phyloP scores from a whole-genome alignment of 2,329 filamentous ascomycete species.

The Hymenoscyphus scutula region DNA sequence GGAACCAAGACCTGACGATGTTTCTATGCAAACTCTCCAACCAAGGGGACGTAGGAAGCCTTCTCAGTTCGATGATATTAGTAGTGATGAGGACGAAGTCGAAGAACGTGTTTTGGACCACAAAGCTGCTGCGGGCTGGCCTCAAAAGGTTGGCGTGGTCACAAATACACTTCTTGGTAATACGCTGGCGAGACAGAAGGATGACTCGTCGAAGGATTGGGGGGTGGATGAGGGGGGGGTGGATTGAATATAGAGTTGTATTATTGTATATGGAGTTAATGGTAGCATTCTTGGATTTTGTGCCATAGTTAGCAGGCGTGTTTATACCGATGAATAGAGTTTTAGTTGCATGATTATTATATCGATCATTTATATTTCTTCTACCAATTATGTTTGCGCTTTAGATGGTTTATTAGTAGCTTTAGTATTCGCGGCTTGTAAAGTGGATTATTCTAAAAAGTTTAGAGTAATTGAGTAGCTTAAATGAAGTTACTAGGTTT shows the following conservation, averaged over 20 bases:
- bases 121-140: conserved; percentile 31
- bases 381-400: too few relatives aligned
- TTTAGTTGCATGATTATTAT: background rate
- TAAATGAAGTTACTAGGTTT: too few relatives aligned
- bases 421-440: too few relatives aligned
- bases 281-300: conserved; percentile 4
- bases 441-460: background rate
- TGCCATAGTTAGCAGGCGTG: conserved; percentile 3
- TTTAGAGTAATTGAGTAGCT: background rate
- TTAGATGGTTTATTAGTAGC: too few relatives aligned
- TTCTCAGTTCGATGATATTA: conserved; percentile 28
- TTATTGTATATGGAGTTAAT: conserved; percentile 1
- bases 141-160: conserved; percentile 32
- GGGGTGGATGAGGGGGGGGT: conserved; percentile 32
- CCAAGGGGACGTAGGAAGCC: conserved; percentile 24
- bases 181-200: conserved; percentile 33
- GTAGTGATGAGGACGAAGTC: conserved; percentile 33
- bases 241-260: conserved; percentile 20
- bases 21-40: conserved; percentile 33
- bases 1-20: conserved; percentile 17
- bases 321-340: background rate
- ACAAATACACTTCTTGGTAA: conserved; percentile 36
- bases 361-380: too few relatives aligned
- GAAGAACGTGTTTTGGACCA: conserved; percentile 26
- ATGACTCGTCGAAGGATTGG: conserved; percentile 29